Evolutionary conservation across 176 grass and related monocot species (phyloP), one percentile per base, ranked within the genome.

Genomic region (Aegilops umbellulata): DNA sequence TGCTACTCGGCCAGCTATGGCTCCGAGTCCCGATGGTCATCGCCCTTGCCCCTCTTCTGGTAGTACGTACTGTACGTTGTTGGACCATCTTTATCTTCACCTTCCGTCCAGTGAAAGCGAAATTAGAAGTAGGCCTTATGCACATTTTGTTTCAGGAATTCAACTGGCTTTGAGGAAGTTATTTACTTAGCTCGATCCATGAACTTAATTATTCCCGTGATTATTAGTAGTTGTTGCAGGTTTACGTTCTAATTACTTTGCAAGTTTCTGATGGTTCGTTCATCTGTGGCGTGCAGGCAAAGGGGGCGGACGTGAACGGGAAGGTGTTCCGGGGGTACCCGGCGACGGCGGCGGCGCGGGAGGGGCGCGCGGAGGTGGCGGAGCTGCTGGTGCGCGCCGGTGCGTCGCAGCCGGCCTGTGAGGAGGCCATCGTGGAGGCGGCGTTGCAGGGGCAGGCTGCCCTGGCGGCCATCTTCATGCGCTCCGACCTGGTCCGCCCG

Each of bases 381-480:
- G 92, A 86, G 88, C 79, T 91, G 83, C 87, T 96, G 82, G 79
- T 96, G 68, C 90, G 88, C 67, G 90, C 94, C 0, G 97, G 97
- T 13, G 86, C 97, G 23, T 95, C 94, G 46, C 97, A 99, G 85
- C 94, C 88, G 8, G 94, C 97, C 1, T 99, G 97, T 79, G 97
- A 99, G 88, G 97, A 99, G 82, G 97, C 97, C 72, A 78, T 99
- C 79, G 92, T 99, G 29, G 97, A 99, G 90, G 93, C 94, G 10
- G 89, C 92, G 35, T 49, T 91, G 44, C 94, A 99, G 62, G 92
- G 92, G 47, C 89, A 82, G 71, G 86, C 94, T 6, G 61, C 83
- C n/a, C 89, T 99, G 31, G 90, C 87, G 8, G 90, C 87, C 51
- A 88, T 96, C 74, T 83, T 94, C 76, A 96, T 99, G 94, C 42